Evolutionary conservation across 2,329 filamentous ascomycete species (phyloP).

Genomic region (Monilinia aucupariae): DNA sequence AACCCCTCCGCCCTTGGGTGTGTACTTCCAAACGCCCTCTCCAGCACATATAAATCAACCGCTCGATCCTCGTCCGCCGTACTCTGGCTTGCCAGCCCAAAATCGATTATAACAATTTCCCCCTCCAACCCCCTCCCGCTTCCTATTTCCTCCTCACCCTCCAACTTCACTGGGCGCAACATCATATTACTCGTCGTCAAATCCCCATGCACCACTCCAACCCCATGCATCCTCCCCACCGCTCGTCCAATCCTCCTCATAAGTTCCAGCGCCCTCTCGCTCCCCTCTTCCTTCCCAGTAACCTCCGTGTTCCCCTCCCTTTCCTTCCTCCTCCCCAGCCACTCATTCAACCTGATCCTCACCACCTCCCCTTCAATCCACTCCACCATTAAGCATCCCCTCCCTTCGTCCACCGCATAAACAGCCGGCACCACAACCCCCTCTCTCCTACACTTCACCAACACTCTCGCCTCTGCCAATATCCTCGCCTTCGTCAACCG

Average conservation of each 20-base stretch:
- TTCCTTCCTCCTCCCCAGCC: constrained; percentile 46
- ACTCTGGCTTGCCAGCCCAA: constrained; percentile 80
- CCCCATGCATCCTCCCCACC: constrained; percentile 70
- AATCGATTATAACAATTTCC: constrained; percentile 87
- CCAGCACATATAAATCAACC: constrained; percentile 92
- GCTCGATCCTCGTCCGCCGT: constrained; percentile 85
- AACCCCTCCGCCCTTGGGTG: constrained; percentile 79
- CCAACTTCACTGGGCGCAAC: constrained; percentile 44
- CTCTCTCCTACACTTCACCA: constrained; percentile 72
- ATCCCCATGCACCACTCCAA: constrained; percentile 91
- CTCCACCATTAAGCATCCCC: constrained; percentile 76
- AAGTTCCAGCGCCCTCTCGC: constrained; percentile 51
- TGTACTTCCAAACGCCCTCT: constrained; percentile 89
- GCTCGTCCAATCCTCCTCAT: constrained; percentile 66
- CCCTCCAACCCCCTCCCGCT: constrained; percentile 47
- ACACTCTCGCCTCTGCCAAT: constrained; percentile 79
- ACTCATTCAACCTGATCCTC: constrained; percentile 62
- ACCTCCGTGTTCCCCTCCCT: constrained; percentile 20
- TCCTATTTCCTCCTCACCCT: constrained; percentile 21
- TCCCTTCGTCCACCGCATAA: constrained; percentile 57
- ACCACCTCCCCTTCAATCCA: constrained; percentile 75
- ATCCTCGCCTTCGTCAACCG: constrained; percentile 83
- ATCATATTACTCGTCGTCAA: constrained; percentile 97
- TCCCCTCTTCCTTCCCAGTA: constrained; percentile 37
- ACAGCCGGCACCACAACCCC: constrained; percentile 79